Evolutionary conservation across 2,329 filamentous ascomycete genomes (phyloP), one percentile per base, ranked within the genome.

Genomic region (Drechslerella coelobrocha): DNA sequence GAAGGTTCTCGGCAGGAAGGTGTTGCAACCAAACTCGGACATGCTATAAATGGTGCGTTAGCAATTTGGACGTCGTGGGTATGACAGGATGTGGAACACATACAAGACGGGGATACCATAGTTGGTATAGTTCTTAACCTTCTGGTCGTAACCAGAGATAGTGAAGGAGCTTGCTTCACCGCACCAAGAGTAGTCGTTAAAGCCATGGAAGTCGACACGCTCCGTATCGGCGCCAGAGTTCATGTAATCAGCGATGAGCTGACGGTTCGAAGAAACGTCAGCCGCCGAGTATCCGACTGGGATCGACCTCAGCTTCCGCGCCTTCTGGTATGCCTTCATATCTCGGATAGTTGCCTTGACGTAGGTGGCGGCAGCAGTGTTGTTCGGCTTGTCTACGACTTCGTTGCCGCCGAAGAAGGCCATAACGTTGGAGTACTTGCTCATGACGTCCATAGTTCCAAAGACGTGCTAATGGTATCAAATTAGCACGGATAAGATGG

Each of bases 1-100:
- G 77, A 96, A 99, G 77, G 88, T 82, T 76, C 93, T 92, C 69
- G 82, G 85, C 83, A 90, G 92, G 50, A 71, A 63, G 78, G 85
- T 89, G 80, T 86, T 88, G 84, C 94, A 99, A 73, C 94, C 94
- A 78, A 89, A 97, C 80, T 97, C 94, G 54, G 92, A 97, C 59
- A 99, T 84, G 86, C 66, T 71, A 37, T 9, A 43, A 23, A 10
- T n/a, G 7, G 0, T 23, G 23, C 19, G 34, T 51, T 43, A 51
- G 34, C 12, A 26, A 4, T 14, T 8, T 19, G 9, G 14, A 19
- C 4, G 27, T 19, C 5, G 52, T 7, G 21, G 50, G 14, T n/a
- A 7, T 6, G 29, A 8, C 3, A n/a, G 24, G 23, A 31, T 14
- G 77, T 79, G 79, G 76, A 80, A 79, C 19, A 53, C 66, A 27